Conservation (phyloP, 345 rosid species). For the Passiflora organensis region DNA sequence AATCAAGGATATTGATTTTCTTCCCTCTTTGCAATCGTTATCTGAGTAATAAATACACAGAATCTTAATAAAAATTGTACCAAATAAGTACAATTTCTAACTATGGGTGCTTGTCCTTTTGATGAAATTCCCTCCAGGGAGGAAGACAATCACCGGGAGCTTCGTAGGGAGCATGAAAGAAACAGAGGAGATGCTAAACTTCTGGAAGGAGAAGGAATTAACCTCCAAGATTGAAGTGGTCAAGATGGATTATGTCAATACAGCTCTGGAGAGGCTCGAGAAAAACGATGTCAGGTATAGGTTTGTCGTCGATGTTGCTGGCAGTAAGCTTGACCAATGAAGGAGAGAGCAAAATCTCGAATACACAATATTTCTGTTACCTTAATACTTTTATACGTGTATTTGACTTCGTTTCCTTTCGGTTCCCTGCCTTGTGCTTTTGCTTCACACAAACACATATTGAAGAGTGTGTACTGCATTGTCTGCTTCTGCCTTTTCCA, state of each 20-base stretch:
- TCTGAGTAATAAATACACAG: no score
- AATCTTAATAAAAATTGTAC: no score
- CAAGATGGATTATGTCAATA: constrained; percentile 79
- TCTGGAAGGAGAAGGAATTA: constrained; percentile 62
- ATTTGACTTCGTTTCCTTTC: no score
- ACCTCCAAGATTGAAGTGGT: constrained; percentile 71
- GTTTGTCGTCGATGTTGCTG: constrained; percentile 81
- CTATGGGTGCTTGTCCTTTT: not conserved
- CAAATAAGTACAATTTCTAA: not conserved
- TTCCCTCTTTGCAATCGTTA: no score
- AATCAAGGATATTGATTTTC: no score
- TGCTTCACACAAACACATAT: no score
- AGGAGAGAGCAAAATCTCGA: not conserved
- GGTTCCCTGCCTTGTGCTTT: no score
- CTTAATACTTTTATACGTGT: no score
- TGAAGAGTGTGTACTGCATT: no score
- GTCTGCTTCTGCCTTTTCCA: no score
- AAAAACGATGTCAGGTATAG: constrained; percentile 92
- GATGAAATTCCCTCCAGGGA: constrained; percentile 37
- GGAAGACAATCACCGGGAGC: constrained; percentile 69
- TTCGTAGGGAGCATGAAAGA: constrained; percentile 84
- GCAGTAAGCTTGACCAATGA: constrained; percentile 63
- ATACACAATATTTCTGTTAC: no score
- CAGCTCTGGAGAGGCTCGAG: constrained; percentile 77
- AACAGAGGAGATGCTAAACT: constrained; percentile 71